These are phyloP conservation scores for Emmonsia crescens DNA, from an alignment of 2,329 filamentous ascomycete species.

Conservation along the genomic window DNA sequence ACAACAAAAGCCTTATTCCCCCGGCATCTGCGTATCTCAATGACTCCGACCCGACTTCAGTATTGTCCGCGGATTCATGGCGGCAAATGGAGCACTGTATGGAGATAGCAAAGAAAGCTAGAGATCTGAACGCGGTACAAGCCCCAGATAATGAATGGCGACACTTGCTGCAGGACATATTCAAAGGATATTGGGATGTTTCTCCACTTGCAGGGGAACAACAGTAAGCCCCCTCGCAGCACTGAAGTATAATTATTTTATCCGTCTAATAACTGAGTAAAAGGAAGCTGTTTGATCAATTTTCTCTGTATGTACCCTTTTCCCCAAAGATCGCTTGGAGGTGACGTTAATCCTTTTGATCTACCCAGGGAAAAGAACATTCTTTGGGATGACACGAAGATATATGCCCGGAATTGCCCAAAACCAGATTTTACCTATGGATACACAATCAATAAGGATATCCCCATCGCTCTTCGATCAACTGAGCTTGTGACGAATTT, in stretches of 20 bases:
- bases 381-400: neutral
- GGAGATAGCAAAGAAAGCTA: neutral
- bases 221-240: neutral
- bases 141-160: neutral
- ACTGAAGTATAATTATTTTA: neutral
- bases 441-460: neutral
- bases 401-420: neutral
- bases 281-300: neutral
- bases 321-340: neutral
- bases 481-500: neutral
- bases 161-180: neutral
- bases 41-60: neutral
- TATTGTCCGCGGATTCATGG: neutral
- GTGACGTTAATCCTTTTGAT: neutral
- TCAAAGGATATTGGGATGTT: neutral
- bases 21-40: neutral
- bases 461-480: neutral
- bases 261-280: neutral
- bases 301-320: neutral
- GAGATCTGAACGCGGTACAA: neutral
- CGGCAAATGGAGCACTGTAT: neutral
- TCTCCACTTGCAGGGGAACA: neutral
- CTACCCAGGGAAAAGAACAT: neutral
- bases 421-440: constrained; percentile 1
- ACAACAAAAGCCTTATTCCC: neutral